These are phyloP conservation scores for Aspergillus awamori DNA, from an alignment of 2,329 filamentous ascomycete species.

Conservation along the genomic window DNA sequence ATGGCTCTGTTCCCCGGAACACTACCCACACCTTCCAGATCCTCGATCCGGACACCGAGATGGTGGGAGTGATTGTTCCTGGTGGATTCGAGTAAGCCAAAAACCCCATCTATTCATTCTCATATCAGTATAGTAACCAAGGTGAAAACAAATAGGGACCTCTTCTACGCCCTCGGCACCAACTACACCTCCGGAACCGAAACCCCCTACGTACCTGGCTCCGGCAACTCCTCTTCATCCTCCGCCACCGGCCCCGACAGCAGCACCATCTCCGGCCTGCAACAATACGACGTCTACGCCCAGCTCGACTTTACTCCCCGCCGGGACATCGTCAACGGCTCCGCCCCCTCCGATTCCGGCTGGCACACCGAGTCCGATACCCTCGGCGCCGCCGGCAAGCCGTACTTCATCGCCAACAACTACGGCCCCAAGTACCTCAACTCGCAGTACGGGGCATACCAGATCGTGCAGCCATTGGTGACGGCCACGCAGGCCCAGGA, in stretches of 20 bases:
- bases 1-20: conserved; percentile 49
- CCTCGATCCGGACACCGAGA: conserved; percentile 52
- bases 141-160: conserved; percentile 23
- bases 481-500: conserved; percentile 42
- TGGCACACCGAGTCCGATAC: conserved; percentile 47
- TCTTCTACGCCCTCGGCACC: conserved; percentile 47
- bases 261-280: conserved; percentile 40
- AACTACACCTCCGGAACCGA: conserved; percentile 41
- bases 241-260: conserved; percentile 33
- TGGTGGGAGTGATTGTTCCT: conserved; percentile 51
- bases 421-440: conserved; percentile 52
- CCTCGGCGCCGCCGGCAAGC: conserved; percentile 37
- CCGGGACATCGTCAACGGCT: conserved; percentile 47
- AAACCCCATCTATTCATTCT: neutral
- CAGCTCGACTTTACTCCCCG: conserved; percentile 46
- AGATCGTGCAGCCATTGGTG: conserved; percentile 50
- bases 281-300: conserved; percentile 49
- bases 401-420: conserved; percentile 51
- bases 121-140: neutral
- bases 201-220: conserved; percentile 42
- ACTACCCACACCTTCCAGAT: conserved; percentile 55
- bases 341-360: conserved; percentile 34
- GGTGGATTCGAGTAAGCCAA: conserved; percentile 51
- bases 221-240: conserved; percentile 31
- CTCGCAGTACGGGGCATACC: conserved; percentile 40